Evolutionary conservation across 2,329 filamentous ascomycete species (phyloP).

Genomic region (Aspergillus fumigatiaffinis): DNA sequence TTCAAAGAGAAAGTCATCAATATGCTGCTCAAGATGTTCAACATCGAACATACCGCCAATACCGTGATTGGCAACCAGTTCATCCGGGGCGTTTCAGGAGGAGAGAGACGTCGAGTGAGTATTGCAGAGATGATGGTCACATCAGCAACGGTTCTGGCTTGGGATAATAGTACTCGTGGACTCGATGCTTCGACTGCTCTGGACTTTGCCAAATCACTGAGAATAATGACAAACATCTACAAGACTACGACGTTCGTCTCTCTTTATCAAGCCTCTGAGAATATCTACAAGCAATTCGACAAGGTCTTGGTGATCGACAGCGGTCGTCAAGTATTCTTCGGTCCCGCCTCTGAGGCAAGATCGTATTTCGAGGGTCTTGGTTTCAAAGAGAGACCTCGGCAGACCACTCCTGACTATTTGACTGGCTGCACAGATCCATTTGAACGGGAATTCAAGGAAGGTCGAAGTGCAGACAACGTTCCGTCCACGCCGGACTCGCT

Average conservation of each 20-base stretch:
- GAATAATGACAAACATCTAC: slow-evolving; percentile 79
- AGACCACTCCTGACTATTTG: slow-evolving; percentile 77
- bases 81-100: slow-evolving; percentile 74
- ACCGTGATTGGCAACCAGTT: slow-evolving; percentile 83
- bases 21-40: slow-evolving; percentile 83
- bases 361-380: slow-evolving; percentile 74
- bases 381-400: slow-evolving; percentile 68
- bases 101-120: slow-evolving; percentile 73
- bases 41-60: slow-evolving; percentile 81
- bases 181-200: slow-evolving; percentile 66
- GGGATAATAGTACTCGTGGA: slow-evolving; percentile 71
- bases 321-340: slow-evolving; percentile 73
- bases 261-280: slow-evolving; percentile 80
- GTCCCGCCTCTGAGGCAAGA: slow-evolving; percentile 63
- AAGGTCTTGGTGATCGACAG: slow-evolving; percentile 79
- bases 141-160: slow-evolving; percentile 66
- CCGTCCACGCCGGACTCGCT: slow-evolving; percentile 66
- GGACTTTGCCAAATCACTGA: slow-evolving; percentile 65
- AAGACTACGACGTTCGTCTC: slow-evolving; percentile 81
- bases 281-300: slow-evolving; percentile 74
- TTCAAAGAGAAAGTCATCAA: slow-evolving; percentile 74
- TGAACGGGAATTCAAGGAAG: slow-evolving; percentile 70
- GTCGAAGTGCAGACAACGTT: slow-evolving; percentile 61
- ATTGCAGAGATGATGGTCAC: slow-evolving; percentile 82
- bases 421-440: slow-evolving; percentile 82